These are phyloP conservation scores for Lizonia empirigonia DNA, from an alignment of 2,329 filamentous ascomycete genomes.

Conservation along the genomic window DNA sequence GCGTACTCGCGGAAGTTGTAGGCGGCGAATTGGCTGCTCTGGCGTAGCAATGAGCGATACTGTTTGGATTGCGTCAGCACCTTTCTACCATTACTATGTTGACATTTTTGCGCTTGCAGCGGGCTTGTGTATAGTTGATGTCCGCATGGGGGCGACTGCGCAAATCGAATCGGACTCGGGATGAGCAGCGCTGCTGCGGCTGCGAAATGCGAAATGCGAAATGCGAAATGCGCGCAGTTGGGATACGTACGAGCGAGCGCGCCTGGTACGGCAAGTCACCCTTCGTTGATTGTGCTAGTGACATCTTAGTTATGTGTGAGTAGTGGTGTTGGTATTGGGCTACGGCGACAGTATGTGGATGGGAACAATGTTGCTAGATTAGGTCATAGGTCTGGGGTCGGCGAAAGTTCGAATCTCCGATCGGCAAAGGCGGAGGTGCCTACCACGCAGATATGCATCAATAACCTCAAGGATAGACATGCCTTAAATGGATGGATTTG, in stretches of 20 bases:
- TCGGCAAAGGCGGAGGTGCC: constrained; percentile 20
- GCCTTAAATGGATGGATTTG: constrained; percentile 1
- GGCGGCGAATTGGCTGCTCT: constrained; percentile 82
- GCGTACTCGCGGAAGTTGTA: constrained; percentile 99
- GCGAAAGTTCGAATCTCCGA: constrained; percentile 41
- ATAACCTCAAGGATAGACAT: too few species aligned
- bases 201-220: constrained; percentile 11
- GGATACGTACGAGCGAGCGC: constrained; percentile 46
- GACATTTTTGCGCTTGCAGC: not conserved
- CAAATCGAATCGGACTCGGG: constrained; percentile 5
- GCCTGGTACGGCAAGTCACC: constrained; percentile 48
- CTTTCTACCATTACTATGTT: not conserved
- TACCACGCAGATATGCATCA: not conserved
- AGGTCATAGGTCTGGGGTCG: constrained; percentile 40
- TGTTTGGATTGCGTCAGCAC: constrained; percentile 46
- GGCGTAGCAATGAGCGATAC: constrained; percentile 91
- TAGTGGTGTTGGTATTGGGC: constrained; percentile 29
- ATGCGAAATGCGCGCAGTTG: constrained; percentile 1
- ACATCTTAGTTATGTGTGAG: constrained; percentile 33
- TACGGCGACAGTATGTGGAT: constrained; percentile 20
- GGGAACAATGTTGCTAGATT: constrained; percentile 44
- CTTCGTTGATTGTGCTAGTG: constrained; percentile 43
- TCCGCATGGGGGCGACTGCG: not conserved
- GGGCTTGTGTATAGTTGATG: not conserved
- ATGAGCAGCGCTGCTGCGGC: constrained; percentile 2